Percentiles rank a stretch among this genome's conserved stretches.
These are phyloP conservation scores for Ochetophila trinervis DNA, from an alignment of 306 rosid genomes.

Conservation along the genomic window DNA sequence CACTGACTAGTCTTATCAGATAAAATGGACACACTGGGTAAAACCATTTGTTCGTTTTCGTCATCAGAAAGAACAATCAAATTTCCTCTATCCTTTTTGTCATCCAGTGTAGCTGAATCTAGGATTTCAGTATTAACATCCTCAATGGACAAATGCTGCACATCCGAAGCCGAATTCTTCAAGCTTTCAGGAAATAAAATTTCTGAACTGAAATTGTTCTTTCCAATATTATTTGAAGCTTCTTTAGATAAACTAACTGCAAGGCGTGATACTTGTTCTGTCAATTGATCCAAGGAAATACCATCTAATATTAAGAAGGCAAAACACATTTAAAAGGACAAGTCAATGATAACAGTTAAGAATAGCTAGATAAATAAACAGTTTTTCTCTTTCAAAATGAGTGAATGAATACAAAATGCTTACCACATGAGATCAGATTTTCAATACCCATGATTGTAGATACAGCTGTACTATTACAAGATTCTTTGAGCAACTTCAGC, in stretches of 20 bases:
- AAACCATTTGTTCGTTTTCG: slow-evolving; percentile 40
- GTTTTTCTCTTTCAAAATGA: not conserved
- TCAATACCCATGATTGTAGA: slow-evolving; percentile 53
- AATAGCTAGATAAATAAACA: not conserved
- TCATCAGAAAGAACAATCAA: slow-evolving; percentile 79
- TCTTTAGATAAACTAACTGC: slow-evolving; percentile 58
- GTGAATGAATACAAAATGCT: slow-evolving; percentile 28
- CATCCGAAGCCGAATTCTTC: slow-evolving; percentile 34
- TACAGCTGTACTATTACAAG: slow-evolving; percentile 40
- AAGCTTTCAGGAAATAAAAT: slow-evolving; percentile 37
- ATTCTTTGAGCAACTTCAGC: slow-evolving; percentile 61
- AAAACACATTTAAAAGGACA: slow-evolving; percentile 25
- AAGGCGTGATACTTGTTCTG: slow-evolving; percentile 60
- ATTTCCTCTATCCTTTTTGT: slow-evolving; percentile 30
- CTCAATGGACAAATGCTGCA: slow-evolving; percentile 37
- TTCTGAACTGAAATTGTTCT: slow-evolving; percentile 29
- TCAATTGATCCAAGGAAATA: slow-evolving; percentile 58
- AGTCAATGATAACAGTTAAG: slow-evolving; percentile 18
- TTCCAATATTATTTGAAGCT: slow-evolving; percentile 39
- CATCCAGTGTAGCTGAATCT: slow-evolving; percentile 27
- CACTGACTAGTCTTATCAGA: slow-evolving; percentile 34
- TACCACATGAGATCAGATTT: slow-evolving; percentile 62
- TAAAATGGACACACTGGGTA: slow-evolving; percentile 28
- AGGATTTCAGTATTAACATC: slow-evolving; percentile 34
- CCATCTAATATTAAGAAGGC: slow-evolving; percentile 50